Evolutionary conservation across 345 rosid species (phyloP).

Genomic region (Lenwebbia sp.): DNA sequence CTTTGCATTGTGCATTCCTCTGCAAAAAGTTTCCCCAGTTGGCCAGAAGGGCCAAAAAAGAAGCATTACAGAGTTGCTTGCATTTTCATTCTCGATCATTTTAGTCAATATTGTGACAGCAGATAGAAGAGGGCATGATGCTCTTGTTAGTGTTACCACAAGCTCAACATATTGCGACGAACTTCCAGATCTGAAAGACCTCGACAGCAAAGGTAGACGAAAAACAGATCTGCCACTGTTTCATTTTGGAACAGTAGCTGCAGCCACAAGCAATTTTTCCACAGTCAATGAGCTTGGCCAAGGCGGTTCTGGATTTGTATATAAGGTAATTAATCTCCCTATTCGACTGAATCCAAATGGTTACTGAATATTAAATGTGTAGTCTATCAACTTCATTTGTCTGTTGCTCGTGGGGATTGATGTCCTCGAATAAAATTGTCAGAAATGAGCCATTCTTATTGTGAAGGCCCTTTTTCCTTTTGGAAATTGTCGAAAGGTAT

Average conservation of each 20-base stretch:
- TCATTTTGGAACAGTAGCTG: background rate
- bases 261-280: constrained; percentile 15
- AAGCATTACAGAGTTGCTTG: background rate
- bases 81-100: background rate
- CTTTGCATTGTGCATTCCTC: background rate
- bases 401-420: background rate
- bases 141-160: background rate
- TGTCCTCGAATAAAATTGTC: background rate
- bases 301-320: constrained; percentile 19
- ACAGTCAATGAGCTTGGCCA: constrained; percentile 7
- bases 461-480: background rate
- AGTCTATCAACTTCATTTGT: background rate
- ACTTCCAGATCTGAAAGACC: background rate
- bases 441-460: background rate
- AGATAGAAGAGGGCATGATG: background rate
- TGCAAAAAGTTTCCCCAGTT: background rate
- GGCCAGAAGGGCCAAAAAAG: background rate
- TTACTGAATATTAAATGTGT: background rate
- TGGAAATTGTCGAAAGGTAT: background rate
- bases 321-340: constrained; percentile 3
- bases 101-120: background rate
- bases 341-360: background rate
- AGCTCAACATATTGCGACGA: background rate
- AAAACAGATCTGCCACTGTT: constrained; percentile 1
- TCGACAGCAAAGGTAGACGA: background rate